These are phyloP conservation scores for Herpetomonas tarakana DNA, from an alignment of 208 protist species.

Conservation along the genomic window DNA sequence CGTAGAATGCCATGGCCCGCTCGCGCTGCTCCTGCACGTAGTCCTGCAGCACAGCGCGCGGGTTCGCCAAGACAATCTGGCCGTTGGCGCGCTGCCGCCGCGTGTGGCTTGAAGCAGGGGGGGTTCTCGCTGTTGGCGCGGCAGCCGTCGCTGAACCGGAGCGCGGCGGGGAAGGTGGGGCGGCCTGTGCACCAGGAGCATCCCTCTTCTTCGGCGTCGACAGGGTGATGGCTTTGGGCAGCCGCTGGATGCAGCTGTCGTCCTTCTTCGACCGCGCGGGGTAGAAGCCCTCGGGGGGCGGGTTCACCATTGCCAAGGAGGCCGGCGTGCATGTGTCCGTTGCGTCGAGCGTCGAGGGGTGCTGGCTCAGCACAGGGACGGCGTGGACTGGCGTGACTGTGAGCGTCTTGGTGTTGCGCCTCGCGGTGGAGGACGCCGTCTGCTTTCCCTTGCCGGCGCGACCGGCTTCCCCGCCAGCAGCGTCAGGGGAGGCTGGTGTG, in stretches of 20 bases:
- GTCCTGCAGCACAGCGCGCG: conserved; percentile 26
- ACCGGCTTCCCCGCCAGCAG: no score
- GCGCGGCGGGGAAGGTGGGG: not conserved
- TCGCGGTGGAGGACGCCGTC: no score
- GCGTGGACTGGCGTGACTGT: not conserved
- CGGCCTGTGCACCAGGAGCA: not conserved
- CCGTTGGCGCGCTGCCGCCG: conserved; percentile 12
- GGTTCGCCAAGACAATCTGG: conserved; percentile 16
- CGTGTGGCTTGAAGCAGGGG: conserved; percentile 1
- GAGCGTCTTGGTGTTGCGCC: not conserved
- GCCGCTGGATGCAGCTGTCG: not conserved
- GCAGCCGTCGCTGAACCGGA: not conserved
- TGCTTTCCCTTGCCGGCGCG: no score
- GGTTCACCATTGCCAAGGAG: conserved; percentile 9
- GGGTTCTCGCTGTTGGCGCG: not conserved
- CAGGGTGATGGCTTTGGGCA: not conserved
- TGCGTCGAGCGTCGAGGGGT: not conserved
- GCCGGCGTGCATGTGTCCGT: not conserved
- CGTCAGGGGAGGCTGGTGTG: not conserved
- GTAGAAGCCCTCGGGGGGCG: conserved; percentile 46
- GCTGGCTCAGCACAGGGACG: not conserved
- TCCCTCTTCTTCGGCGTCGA: not conserved
- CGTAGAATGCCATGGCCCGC: conserved; percentile 52
- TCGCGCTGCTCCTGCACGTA: conserved; percentile 44
- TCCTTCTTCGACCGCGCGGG: conserved; percentile 1